These are phyloP conservation scores for Entamoeba dispar DNA, from an alignment of 208 protist genomes.

Conservation along the genomic window DNA sequence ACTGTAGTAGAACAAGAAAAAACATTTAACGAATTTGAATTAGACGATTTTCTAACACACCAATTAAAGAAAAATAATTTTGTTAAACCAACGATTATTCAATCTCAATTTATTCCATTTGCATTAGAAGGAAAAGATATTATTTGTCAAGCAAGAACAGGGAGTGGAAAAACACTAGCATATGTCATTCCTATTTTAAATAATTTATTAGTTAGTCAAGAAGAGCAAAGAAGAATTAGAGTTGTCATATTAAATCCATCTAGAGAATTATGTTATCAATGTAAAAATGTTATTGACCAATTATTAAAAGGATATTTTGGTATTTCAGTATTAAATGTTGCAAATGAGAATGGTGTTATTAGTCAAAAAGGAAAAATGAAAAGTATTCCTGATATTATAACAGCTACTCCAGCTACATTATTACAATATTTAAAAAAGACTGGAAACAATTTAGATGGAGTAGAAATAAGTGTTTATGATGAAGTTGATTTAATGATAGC, in stretches of 20 bases:
- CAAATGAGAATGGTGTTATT: not conserved
- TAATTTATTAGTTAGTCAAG: not conserved
- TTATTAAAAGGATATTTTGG: not conserved
- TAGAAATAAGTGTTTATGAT: not conserved
- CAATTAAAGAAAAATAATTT: not conserved
- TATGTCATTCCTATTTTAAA: constrained; percentile 12
- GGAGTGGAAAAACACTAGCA: constrained; percentile 16
- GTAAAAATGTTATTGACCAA: not conserved
- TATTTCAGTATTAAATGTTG: not conserved
- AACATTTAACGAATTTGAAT: not conserved
- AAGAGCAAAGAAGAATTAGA: not conserved
- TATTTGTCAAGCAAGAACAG: not conserved
- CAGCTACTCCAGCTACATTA: not conserved
- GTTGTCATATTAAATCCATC: not conserved
- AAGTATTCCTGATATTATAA: not conserved
- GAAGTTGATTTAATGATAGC: not conserved
- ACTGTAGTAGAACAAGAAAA: not conserved
- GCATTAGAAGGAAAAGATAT: constrained; percentile 1
- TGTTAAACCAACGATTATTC: not conserved
- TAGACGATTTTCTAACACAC: not conserved
- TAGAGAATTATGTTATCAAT: not conserved
- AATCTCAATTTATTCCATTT: not conserved
- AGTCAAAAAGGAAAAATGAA: not conserved
- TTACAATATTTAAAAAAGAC: not conserved
- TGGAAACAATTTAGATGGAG: not conserved